Conservation (phyloP, 1,284 basidiomycete genomes). For the Sanghuangporus weigelae region DNA sequence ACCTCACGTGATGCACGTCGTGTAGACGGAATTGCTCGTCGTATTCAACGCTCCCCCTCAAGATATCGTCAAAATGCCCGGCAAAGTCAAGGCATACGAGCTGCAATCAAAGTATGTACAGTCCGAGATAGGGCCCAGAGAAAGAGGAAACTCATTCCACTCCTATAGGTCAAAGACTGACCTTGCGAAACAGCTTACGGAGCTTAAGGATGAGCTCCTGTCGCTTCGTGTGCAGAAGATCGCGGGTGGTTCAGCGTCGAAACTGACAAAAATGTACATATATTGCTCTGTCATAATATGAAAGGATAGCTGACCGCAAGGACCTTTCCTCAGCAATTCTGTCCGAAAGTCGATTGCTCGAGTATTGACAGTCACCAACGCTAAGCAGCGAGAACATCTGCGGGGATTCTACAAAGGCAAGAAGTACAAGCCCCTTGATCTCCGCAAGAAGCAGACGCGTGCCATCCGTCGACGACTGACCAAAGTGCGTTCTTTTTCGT, state of each 20-base stretch:
- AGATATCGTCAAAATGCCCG: conserved; percentile 56
- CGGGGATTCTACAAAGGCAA: conserved; percentile 98
- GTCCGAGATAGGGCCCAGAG: conserved; percentile 14
- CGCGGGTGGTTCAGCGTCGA: conserved; percentile 91
- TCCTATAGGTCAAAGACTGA: conserved; percentile 88
- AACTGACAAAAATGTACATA: conserved; percentile 95
- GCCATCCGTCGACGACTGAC: conserved; percentile 96
- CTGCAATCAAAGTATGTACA: conserved; percentile 90
- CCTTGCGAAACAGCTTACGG: conserved; percentile 90
- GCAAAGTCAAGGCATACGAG: conserved; percentile 95
- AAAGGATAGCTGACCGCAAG: background rate
- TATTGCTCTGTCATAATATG: background rate
- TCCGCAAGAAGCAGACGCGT: conserved; percentile 97
- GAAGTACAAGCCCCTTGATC: conserved; percentile 96
- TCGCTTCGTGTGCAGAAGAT: conserved; percentile 96
- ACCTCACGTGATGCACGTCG: background rate
- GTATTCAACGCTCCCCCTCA: background rate
- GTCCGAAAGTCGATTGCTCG: conserved; percentile 99
- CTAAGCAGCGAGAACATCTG: conserved; percentile 95
- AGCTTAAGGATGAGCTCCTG: conserved; percentile 96
- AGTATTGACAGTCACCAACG: conserved; percentile 97
- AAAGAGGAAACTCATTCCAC: conserved; percentile 11
- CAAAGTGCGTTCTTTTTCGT: conserved; percentile 48
- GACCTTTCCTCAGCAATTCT: conserved; percentile 60
- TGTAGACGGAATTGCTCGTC: background rate